phyloP scores from a whole-genome alignment of 2,329 filamentous ascomycete genomes.

The Microascus cirrosus region DNA sequence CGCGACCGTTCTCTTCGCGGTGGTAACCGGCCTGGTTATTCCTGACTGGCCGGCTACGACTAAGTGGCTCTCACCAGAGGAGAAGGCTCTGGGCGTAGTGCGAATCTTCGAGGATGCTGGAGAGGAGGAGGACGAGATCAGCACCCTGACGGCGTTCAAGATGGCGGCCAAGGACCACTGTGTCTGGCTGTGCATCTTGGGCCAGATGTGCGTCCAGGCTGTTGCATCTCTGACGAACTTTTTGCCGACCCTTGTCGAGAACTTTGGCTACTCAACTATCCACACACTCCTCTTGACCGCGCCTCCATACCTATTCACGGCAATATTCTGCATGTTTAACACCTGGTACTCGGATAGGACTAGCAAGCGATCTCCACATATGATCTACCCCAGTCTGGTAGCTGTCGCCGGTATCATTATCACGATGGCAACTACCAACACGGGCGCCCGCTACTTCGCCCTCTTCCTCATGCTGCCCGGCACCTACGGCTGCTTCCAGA shows the following conservation, averaged over 20 bases:
- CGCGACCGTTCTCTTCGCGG: constrained; percentile 30
- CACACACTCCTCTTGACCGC: constrained; percentile 15
- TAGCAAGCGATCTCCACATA: constrained; percentile 10
- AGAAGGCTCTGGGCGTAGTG: constrained; percentile 28
- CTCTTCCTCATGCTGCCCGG: constrained; percentile 32
- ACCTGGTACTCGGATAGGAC: constrained; percentile 9
- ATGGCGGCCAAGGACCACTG: constrained; percentile 15
- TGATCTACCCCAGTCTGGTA: neutral
- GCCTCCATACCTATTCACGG: constrained; percentile 12
- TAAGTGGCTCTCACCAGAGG: constrained; percentile 32
- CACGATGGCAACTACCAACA: constrained; percentile 21
- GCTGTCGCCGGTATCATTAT: constrained; percentile 30
- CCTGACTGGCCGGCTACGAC: constrained; percentile 48
- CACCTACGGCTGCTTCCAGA: constrained; percentile 27
- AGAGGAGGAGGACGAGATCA: constrained; percentile 42
- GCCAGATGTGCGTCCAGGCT: constrained; percentile 16
- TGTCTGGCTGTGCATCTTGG: constrained; percentile 15
- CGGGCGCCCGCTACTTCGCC: constrained; percentile 33
- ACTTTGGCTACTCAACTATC: constrained; percentile 12
- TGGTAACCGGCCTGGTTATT: constrained; percentile 37
- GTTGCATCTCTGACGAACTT: constrained; percentile 19
- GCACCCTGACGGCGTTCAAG: constrained; percentile 36
- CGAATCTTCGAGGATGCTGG: constrained; percentile 30
- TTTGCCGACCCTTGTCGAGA: constrained; percentile 17
- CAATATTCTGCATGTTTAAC: constrained; percentile 9